Evolutionary conservation across 306 rosid genomes (phyloP), one percentile per base, ranked within the genome.

Genomic region (Echinosophora koreensis): DNA sequence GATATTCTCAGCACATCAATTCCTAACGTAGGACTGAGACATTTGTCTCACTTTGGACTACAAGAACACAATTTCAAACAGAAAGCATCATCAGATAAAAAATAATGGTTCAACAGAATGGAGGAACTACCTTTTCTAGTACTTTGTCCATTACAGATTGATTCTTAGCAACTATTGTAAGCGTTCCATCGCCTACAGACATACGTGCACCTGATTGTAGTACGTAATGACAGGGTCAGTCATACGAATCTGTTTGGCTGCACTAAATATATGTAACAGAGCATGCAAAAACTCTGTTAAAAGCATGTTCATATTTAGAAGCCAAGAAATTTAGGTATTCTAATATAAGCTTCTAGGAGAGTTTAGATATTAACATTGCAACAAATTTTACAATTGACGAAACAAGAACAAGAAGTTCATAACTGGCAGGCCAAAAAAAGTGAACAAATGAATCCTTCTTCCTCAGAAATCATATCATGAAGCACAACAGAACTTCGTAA

Each of bases 171-270:
- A 87, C 81, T 80, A 95, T 72, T 55, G 97, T 95, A 71, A 95
- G 93, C 52, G 97, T 81, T 80, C 96, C 97, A 82, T 92, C 98
- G n/a, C 89, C 88, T 17, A 95, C 96, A 6, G 97, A 90, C 46
- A 95, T 74, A 47, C 97, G 90, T 59, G 90, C 96, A 85, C 98
- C 98, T 95, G 90, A 59, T 66, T 61, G 73, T 50, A 39, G 69
- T 30, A 46, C 61, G 32, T 49, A 77, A 77, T 37, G 80, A 55
- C 61, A 74, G 49, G 30, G 72, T 77, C 50, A 88, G 73, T 10
- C 32, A 66, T 38, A 58, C 66, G 56, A 12, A 8, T 18, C 18
- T 71, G 69, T 58, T 56, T 32, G 49, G 14, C 7, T 74, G 14
- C 44, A 39, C 66, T 41, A 38, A 2, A 58, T 54, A 11, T 28